A percentile compares a stretch with the other conserved stretches of the same genome.
phyloP scores from a whole-genome alignment of 768 basidiomycete species.

The Calocera cornea region DNA sequence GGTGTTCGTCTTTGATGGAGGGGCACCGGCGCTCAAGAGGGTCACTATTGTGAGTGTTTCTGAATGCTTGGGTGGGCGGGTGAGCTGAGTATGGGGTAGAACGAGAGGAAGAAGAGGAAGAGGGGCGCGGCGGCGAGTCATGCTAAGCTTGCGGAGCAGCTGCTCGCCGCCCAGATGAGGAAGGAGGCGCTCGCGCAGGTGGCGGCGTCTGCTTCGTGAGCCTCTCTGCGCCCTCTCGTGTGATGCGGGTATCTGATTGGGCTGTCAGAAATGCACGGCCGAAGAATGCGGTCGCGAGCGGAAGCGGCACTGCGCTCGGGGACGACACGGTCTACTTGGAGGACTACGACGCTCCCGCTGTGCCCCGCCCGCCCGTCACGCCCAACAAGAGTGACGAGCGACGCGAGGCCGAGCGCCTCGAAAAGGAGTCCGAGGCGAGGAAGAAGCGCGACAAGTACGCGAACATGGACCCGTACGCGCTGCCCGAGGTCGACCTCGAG shows the following conservation, averaged over 20 bases:
- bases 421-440: constrained; percentile 18
- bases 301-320: constrained; percentile 31
- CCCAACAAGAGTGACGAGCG: constrained; percentile 11
- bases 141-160: constrained; percentile 73
- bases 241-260: background rate
- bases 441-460: constrained; percentile 26
- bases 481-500: constrained; percentile 70
- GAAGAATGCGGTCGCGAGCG: background rate
- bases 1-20: constrained; percentile 97
- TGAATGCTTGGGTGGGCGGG: background rate
- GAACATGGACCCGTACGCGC: constrained; percentile 67
- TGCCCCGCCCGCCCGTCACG: constrained; percentile 6
- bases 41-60: constrained; percentile 59
- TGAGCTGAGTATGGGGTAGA: constrained; percentile 31
- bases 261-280: background rate
- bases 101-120: constrained; percentile 81
- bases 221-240: background rate
- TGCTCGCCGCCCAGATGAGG: constrained; percentile 87
- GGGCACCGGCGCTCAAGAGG: constrained; percentile 80
- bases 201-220: constrained; percentile 4
- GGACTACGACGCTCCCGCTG: constrained; percentile 39
- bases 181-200: constrained; percentile 63
- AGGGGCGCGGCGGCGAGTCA: constrained; percentile 77
- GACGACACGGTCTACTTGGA: constrained; percentile 79
- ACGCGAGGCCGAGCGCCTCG: constrained; percentile 25